Percentiles rank a stretch among this genome's conserved stretches.
phyloP scores from a whole-genome alignment of 257 asterid genomes.

The Solanum raphanifolium region DNA sequence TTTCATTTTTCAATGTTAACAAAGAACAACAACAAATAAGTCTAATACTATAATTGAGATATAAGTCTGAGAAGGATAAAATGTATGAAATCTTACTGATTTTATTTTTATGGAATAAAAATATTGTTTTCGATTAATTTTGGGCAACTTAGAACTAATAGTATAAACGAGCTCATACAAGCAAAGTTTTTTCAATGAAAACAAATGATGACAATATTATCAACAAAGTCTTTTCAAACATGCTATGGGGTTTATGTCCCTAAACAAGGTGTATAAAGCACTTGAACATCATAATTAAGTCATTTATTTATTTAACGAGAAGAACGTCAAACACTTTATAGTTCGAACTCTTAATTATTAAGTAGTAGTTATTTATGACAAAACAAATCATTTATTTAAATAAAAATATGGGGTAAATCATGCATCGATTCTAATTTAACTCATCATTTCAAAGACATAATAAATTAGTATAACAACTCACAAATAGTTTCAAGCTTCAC shows the following conservation, averaged over 20 bases:
- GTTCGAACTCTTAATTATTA: background rate
- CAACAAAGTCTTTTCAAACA: background rate
- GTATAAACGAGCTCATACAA: no score
- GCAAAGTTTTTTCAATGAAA: accelerated
- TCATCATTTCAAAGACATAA: background rate
- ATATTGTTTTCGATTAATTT: no score
- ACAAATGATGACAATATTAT: background rate
- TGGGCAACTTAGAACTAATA: accelerated
- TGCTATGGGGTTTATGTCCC: background rate
- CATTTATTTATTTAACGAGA: background rate
- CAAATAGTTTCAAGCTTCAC: background rate
- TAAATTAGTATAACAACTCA: background rate
- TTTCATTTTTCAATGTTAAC: no score
- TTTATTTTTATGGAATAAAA: no score
- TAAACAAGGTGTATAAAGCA: background rate
- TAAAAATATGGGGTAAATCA: background rate
- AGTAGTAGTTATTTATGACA: background rate
- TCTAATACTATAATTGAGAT: no score
- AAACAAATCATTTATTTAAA: background rate
- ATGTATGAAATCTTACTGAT: no score
- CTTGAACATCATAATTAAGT: background rate
- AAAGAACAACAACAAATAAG: no score
- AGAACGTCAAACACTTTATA: background rate
- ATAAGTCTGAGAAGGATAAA: no score
- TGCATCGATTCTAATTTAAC: background rate